Percentiles rank a stretch among this genome's conserved stretches.
phyloP scores from a whole-genome alignment of 192 early-diverging fungal species.

The Neocallimastix lanati region DNA sequence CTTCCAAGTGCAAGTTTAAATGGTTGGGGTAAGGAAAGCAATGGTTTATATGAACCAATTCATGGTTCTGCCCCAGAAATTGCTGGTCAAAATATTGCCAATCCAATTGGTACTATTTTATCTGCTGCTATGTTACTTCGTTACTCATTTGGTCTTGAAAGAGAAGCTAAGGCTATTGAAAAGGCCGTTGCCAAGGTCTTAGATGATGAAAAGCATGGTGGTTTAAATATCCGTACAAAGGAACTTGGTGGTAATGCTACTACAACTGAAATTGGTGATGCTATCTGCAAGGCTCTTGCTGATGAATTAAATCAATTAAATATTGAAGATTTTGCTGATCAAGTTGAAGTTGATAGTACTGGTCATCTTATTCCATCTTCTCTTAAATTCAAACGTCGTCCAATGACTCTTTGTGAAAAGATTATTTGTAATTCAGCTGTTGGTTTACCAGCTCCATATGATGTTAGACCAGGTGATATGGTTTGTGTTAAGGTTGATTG shows the following conservation, averaged over 20 bases:
- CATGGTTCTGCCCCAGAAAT: slow-evolving; percentile 98
- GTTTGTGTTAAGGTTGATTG: slow-evolving; percentile 64
- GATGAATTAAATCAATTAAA: not conserved
- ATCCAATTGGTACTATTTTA: slow-evolving; percentile 96
- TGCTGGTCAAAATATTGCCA: slow-evolving; percentile 86
- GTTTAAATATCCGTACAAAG: slow-evolving; percentile 52
- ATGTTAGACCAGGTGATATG: slow-evolving; percentile 60
- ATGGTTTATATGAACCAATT: slow-evolving; percentile 95
- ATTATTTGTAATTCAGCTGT: slow-evolving; percentile 59
- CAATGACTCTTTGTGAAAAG: slow-evolving; percentile 60
- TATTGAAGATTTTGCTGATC: not conserved
- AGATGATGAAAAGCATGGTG: slow-evolving; percentile 51
- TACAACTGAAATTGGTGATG: slow-evolving; percentile 85
- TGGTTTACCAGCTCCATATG: slow-evolving; percentile 38
- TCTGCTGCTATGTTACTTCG: slow-evolving; percentile 81
- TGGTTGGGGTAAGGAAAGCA: slow-evolving; percentile 58
- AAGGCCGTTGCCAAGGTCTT: slow-evolving; percentile 78
- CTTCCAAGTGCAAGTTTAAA: slow-evolving; percentile 80
- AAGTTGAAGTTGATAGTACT: not conserved
- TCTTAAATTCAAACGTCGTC: slow-evolving; percentile 22
- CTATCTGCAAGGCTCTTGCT: slow-evolving; percentile 52
- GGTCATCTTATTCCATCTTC: not conserved
- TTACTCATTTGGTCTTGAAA: slow-evolving; percentile 80
- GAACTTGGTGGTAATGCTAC: slow-evolving; percentile 73
- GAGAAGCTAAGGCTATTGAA: slow-evolving; percentile 82